Conservation (phyloP, 169 alveolate genomes). For the Plasmodium coatneyi region DNA sequence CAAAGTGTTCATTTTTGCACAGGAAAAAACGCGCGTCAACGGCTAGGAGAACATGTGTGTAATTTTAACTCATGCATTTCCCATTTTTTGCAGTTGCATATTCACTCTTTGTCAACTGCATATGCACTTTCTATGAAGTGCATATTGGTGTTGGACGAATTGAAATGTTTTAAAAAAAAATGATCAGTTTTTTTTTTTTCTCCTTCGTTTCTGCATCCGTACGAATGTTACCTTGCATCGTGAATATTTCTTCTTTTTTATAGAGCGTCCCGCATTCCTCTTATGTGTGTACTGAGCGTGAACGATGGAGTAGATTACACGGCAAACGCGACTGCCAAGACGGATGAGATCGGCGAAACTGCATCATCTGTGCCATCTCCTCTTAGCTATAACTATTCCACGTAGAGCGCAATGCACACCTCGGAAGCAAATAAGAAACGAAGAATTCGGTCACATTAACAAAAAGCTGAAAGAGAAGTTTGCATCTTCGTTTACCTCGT, state of each 20-base stretch:
- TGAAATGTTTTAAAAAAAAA: background rate
- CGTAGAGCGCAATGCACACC: background rate
- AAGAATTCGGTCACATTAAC: slow-evolving; percentile 4
- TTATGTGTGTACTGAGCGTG: background rate
- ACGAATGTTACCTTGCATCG: background rate
- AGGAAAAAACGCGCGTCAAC: background rate
- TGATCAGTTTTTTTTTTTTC: background rate
- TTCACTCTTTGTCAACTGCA: too few species aligned
- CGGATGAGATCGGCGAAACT: background rate
- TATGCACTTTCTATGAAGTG: background rate
- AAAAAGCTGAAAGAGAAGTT: slow-evolving; percentile 30
- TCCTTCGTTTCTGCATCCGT: background rate
- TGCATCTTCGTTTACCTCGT: slow-evolving; percentile 30
- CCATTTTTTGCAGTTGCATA: slow-evolving; percentile 13
- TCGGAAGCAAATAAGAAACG: background rate
- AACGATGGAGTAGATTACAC: too few species aligned
- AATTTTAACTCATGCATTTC: slow-evolving; percentile 39
- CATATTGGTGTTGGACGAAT: background rate
- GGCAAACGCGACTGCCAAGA: background rate
- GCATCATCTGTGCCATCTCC: background rate
- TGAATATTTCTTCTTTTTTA: background rate
- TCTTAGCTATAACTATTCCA: too few species aligned
- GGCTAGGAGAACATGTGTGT: slow-evolving; percentile 22
- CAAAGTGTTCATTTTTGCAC: background rate
- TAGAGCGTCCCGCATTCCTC: background rate